Percentiles rank a stretch among this genome's conserved stretches.
These are phyloP conservation scores for Mycena vulgaris DNA, from an alignment of 768 basidiomycete genomes.

Conservation along the genomic window DNA sequence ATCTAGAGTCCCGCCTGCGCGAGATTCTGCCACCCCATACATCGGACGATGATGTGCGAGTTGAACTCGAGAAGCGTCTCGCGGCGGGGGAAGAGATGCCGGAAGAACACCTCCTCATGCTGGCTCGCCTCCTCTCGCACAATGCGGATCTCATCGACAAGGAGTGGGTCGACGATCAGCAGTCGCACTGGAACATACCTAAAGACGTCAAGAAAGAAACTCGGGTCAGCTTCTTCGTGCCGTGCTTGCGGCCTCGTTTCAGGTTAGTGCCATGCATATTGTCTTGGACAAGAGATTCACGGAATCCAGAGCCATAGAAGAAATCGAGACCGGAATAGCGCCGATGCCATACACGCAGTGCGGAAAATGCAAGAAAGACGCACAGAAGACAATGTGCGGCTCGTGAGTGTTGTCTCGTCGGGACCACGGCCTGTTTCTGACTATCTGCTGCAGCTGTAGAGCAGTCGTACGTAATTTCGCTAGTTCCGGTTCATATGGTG, in stretches of 20 bases:
- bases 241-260: conserved; percentile 38
- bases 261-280: conserved; percentile 2
- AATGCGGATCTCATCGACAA: conserved; percentile 38
- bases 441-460: conserved; percentile 8
- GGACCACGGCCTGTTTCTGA: not conserved
- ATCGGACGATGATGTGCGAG: conserved; percentile 30
- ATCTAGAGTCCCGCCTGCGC: conserved; percentile 35
- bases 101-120: conserved; percentile 39
- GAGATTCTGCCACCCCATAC: conserved; percentile 30
- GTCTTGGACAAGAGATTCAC: not conserved
- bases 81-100: conserved; percentile 32
- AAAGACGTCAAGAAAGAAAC: conserved; percentile 38
- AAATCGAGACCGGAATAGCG: conserved; percentile 39
- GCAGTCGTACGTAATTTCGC: conserved; percentile 19
- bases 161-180: conserved; percentile 33
- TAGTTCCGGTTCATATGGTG: not conserved
- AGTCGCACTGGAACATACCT: conserved; percentile 42
- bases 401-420: conserved; percentile 29
- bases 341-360: conserved; percentile 20
- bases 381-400: conserved; percentile 34
- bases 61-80: conserved; percentile 36
- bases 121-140: conserved; percentile 40
- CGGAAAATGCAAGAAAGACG: conserved; percentile 33
- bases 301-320: conserved; percentile 35
- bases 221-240: conserved; percentile 39